Percentiles rank a stretch among this genome's conserved stretches.
Evolutionary conservation across 768 basidiomycete species (phyloP).

Genomic region (Ramaria sp.): DNA sequence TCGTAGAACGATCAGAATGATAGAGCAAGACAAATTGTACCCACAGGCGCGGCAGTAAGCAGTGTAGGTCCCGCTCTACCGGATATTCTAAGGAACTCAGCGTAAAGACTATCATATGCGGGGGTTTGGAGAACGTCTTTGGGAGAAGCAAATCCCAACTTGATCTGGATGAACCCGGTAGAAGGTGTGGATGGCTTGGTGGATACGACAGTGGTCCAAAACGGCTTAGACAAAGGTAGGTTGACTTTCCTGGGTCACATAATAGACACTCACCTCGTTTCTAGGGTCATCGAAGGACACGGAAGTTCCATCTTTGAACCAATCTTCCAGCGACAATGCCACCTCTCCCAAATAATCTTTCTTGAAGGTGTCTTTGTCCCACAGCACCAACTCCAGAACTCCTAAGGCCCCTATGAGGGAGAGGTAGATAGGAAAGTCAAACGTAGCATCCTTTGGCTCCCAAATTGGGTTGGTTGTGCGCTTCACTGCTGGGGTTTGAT

Average conservation of each 20-base stretch:
- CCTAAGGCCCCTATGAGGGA: slow-evolving; percentile 65
- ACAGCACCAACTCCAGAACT: slow-evolving; percentile 75
- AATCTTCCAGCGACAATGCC: slow-evolving; percentile 66
- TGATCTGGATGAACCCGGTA: slow-evolving; percentile 45
- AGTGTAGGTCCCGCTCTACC: slow-evolving; percentile 42
- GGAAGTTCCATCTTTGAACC: slow-evolving; percentile 48
- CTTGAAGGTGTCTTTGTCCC: slow-evolving; percentile 85
- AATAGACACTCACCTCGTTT: slow-evolving; percentile 49
- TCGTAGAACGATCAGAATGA: no score
- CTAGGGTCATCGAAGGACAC: slow-evolving; percentile 48
- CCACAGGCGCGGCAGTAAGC: slow-evolving; percentile 68
- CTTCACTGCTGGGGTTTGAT: slow-evolving; percentile 69
- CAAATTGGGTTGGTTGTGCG: slow-evolving; percentile 61
- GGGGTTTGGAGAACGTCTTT: slow-evolving; percentile 33
- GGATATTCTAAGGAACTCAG: slow-evolving; percentile 51
- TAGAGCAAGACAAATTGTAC: slow-evolving; percentile 18
- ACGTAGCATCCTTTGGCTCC: slow-evolving; percentile 62
- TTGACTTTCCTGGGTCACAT: background rate
- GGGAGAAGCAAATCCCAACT: slow-evolving; percentile 46
- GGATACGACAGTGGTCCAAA: slow-evolving; percentile 36
- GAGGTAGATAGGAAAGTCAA: slow-evolving; percentile 79
- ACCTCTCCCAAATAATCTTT: slow-evolving; percentile 95
- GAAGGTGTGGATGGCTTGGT: slow-evolving; percentile 36
- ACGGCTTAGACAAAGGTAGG: slow-evolving; percentile 25
- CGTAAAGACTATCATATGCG: slow-evolving; percentile 50